A percentile compares a stretch with the other conserved stretches of the same genome.
phyloP scores from a whole-genome alignment of 495 filamentous ascomycete genomes.

The Xylona heveae region DNA sequence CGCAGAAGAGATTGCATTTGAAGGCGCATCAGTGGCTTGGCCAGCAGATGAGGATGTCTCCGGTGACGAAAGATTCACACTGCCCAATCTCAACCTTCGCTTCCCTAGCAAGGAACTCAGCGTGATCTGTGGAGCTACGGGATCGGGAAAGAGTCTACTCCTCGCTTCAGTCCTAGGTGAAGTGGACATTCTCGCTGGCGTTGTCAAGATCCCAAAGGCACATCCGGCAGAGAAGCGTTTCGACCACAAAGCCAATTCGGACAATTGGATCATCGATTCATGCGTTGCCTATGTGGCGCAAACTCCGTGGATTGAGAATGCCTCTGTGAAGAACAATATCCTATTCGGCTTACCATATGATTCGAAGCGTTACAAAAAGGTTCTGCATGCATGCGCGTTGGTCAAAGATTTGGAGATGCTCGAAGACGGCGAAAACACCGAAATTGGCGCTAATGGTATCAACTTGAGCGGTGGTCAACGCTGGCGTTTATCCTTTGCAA shows the following conservation, averaged over 20 bases:
- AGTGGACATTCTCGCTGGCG: constrained; percentile 30
- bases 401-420: constrained; percentile 56
- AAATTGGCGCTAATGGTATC: constrained; percentile 66
- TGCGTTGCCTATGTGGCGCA: constrained; percentile 61
- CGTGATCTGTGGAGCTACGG: constrained; percentile 48
- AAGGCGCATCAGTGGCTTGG: constrained; percentile 56
- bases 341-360: constrained; percentile 52
- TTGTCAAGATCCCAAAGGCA: constrained; percentile 26
- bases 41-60: constrained; percentile 41
- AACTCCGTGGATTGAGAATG: constrained; percentile 75
- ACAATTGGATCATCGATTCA: constrained; percentile 48
- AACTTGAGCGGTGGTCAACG: constrained; percentile 70
- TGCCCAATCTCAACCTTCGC: constrained; percentile 37
- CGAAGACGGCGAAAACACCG: constrained; percentile 50
- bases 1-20: constrained; percentile 38
- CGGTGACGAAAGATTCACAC: constrained; percentile 34
- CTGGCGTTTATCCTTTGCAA: constrained; percentile 60
- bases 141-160: constrained; percentile 45
- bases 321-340: constrained; percentile 54
- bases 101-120: constrained; percentile 49
- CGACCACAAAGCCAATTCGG: constrained; percentile 33
- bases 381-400: constrained; percentile 46
- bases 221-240: constrained; percentile 23
- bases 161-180: constrained; percentile 45
- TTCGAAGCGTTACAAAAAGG: constrained; percentile 37